Percentiles rank a stretch among this genome's conserved stretches.
Evolutionary conservation across 805 yeast species (phyloP).

Genomic region (Komagataella kurtzmanii): DNA sequence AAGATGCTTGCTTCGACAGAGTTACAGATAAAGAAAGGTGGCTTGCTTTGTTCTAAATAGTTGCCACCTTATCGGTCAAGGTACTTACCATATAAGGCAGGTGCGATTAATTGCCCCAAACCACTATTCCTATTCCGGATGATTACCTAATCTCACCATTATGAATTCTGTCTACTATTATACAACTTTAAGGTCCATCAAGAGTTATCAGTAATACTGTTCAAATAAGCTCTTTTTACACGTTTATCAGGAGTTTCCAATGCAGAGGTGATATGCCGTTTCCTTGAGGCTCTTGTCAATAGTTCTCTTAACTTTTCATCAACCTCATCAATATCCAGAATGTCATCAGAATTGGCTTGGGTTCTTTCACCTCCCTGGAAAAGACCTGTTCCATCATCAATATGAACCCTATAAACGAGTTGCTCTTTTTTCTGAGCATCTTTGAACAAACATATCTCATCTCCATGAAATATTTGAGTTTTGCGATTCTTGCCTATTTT

Average conservation of each 20-base stretch:
- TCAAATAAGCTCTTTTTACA: background rate
- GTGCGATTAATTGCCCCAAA: background rate
- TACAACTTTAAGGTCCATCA: slow-evolving; percentile 2
- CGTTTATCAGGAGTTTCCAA: background rate
- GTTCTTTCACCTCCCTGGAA: slow-evolving; percentile 32
- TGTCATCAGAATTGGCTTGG: background rate
- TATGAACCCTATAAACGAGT: slow-evolving; percentile 37
- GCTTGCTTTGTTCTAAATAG: background rate
- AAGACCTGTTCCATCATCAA: slow-evolving; percentile 52
- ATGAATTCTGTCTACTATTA: background rate
- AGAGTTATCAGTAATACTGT: slow-evolving; percentile 1
- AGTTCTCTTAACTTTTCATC: slow-evolving; percentile 1
- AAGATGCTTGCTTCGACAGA: background rate
- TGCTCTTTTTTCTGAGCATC: slow-evolving; percentile 40
- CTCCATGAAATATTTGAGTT: slow-evolving; percentile 48
- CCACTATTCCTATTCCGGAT: background rate
- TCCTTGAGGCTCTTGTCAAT: slow-evolving; percentile 9
- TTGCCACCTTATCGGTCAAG: background rate
- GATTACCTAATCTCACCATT: background rate
- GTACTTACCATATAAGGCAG: background rate
- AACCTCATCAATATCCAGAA: slow-evolving; percentile 3
- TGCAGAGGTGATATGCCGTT: slow-evolving; percentile 4
- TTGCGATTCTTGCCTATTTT: slow-evolving; percentile 52
- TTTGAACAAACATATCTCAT: slow-evolving; percentile 48
- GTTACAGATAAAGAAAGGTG: background rate